phyloP scores from a whole-genome alignment of 208 protist genomes.

The Leishmania guyanensis region DNA sequence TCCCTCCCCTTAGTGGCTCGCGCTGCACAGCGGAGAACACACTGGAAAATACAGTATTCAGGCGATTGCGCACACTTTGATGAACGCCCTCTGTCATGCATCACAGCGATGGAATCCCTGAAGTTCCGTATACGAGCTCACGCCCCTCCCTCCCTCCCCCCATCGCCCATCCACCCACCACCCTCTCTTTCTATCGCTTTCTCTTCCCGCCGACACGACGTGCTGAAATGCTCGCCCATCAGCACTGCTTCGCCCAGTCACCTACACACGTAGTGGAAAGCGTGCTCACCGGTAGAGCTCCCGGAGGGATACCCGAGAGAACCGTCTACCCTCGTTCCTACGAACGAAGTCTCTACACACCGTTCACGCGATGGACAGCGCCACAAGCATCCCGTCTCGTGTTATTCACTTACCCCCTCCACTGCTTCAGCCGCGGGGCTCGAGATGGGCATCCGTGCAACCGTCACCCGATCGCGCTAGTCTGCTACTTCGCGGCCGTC shows the following conservation, averaged over 20 bases:
- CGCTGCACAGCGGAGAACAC: not conserved
- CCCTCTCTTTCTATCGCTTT: not conserved
- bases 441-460: constrained; percentile 21
- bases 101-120: not conserved
- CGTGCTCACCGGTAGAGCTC: not conserved
- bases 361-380: constrained; percentile 1
- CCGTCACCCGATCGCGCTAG: constrained; percentile 22
- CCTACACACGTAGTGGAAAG: not conserved
- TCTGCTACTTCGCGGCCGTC: constrained; percentile 28
- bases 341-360: not conserved
- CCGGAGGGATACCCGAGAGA: not conserved
- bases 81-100: not conserved
- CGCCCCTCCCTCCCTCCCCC: not conserved
- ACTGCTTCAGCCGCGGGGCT: constrained; percentile 1
- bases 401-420: constrained; percentile 19
- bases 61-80: not conserved
- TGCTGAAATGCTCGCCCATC: not conserved
- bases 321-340: not conserved
- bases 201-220: not conserved
- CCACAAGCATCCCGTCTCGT: constrained; percentile 21
- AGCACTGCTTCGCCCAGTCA: not conserved
- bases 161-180: not conserved
- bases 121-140: not conserved
- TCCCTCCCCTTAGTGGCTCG: not conserved
- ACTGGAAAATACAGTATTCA: not conserved